Percentiles rank a stretch among this genome's conserved stretches.
phyloP scores from a whole-genome alignment of 345 rosid genomes.

The Dovyalis caffra region DNA sequence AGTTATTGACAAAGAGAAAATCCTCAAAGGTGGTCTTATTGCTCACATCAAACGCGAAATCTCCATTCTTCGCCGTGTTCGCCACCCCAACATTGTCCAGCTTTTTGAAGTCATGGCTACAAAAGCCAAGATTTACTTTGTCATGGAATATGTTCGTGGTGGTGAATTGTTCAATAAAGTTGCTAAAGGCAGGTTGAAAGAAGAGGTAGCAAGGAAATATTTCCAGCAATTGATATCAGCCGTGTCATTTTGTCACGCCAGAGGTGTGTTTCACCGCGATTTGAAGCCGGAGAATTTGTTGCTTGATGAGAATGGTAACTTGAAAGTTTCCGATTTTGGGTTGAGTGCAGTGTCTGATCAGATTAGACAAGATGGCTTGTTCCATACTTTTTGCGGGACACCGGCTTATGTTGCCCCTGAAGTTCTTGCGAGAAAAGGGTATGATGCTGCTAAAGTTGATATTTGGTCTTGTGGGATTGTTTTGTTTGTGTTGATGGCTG shows the following conservation, averaged over 20 bases:
- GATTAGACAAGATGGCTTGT: conserved; percentile 23
- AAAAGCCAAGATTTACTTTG: conserved; percentile 31
- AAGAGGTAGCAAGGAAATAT: conserved; percentile 24
- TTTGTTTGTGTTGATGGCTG: conserved; percentile 29
- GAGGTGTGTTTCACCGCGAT: conserved; percentile 29
- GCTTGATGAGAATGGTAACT: conserved; percentile 25
- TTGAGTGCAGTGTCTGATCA: conserved; percentile 28
- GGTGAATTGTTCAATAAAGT: conserved; percentile 28
- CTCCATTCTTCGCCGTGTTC: conserved; percentile 27
- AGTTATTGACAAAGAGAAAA: conserved; percentile 28
- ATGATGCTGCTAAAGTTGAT: conserved; percentile 30
- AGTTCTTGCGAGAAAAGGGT: conserved; percentile 27
- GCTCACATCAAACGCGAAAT: conserved; percentile 29
- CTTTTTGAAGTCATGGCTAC: conserved; percentile 32
- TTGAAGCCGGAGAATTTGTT: conserved; percentile 29
- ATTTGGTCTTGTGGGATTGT: conserved; percentile 32
- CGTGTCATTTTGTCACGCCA: conserved; percentile 24
- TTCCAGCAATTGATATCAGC: conserved; percentile 29
- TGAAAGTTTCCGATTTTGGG: conserved; percentile 30
- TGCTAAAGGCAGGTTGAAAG: conserved; percentile 27
- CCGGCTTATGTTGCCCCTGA: conserved; percentile 33
- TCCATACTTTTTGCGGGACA: conserved; percentile 31
- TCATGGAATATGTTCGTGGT: conserved; percentile 29
- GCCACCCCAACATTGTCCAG: conserved; percentile 28
- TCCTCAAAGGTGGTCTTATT: conserved; percentile 23